phyloP scores from a whole-genome alignment of 2,329 filamentous ascomycete species.

The Ilyonectria sp. region DNA sequence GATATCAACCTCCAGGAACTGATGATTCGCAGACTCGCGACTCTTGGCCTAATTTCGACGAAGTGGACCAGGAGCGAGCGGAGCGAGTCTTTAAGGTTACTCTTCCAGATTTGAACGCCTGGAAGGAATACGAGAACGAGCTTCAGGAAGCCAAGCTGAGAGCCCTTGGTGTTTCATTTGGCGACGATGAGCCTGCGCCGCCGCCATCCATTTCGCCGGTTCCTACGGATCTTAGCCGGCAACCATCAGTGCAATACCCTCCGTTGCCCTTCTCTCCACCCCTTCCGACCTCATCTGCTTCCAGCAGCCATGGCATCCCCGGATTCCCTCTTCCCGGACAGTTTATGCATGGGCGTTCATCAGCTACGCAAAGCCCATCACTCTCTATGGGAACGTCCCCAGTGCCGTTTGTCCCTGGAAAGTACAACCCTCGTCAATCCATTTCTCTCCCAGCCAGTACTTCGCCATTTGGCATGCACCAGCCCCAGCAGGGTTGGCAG shows the following conservation, averaged over 20 bases:
- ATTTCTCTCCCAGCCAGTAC: constrained; percentile 75
- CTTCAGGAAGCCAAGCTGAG: constrained; percentile 93
- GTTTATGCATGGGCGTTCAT: constrained; percentile 74
- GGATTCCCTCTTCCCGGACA: constrained; percentile 70
- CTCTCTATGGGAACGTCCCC: constrained; percentile 80
- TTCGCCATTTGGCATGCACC: constrained; percentile 78
- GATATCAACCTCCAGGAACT: constrained; percentile 54
- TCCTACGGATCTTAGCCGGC: constrained; percentile 74
- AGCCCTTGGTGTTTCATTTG: constrained; percentile 88
- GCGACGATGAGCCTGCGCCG: constrained; percentile 77
- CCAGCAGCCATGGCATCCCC: constrained; percentile 74
- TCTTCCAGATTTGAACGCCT: constrained; percentile 79
- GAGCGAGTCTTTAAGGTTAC: constrained; percentile 71
- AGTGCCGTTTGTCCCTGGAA: constrained; percentile 73
- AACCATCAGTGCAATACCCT: constrained; percentile 81
- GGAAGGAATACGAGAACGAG: constrained; percentile 84
- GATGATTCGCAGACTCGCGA: constrained; percentile 75
- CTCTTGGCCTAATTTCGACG: constrained; percentile 76
- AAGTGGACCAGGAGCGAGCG: constrained; percentile 70
- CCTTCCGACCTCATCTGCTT: constrained; percentile 82
- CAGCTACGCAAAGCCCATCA: constrained; percentile 74
- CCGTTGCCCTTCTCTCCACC: constrained; percentile 87
- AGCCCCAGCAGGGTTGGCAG: constrained; percentile 72
- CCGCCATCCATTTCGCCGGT: constrained; percentile 77
- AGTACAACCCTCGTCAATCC: constrained; percentile 80